Evolutionary conservation across 2,329 filamentous ascomycete genomes (phyloP), one percentile per base, ranked within the genome.

Genomic region (Claviceps quebecensis): DNA sequence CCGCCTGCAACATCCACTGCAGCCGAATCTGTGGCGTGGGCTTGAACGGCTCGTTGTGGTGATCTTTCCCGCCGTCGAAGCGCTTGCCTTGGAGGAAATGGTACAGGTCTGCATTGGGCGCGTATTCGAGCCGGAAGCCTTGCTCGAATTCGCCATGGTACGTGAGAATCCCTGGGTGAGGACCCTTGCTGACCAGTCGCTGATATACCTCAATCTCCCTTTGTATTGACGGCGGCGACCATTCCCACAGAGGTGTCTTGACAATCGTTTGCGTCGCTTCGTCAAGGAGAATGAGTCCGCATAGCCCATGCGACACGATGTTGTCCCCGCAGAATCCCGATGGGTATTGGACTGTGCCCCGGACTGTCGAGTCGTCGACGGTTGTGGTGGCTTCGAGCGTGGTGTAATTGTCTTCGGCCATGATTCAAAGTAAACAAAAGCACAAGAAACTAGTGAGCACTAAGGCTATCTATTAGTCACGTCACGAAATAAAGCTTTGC

Each of bases 81-180:
- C 46, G 44, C 44, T 38, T n/a, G 19, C 19, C 9, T 34, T 49
- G 47, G 37, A 53, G 41, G 13, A 50, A 50, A 22, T 38, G 47
- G 38, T 50, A 48, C 36, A 53, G 19, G 17, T 50, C 48, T 43
- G 16, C n/a, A 4, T 53, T 53, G 16, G 52, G 19, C 14, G 52
- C 48, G 40, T 40, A 53, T 48, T 48, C 48, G 11, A 53, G 52
- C 36, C 52, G 48, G 14, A 53, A 22, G 46, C 52, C 52, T 14
- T 23, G 16, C n/a, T 45, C 34, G 26, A 47, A 19, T 11, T 29
- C 29, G 29, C 48, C 52, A 17, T 53, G 52, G 44, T 53, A 53
- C 16, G 34, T 19, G 22, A 53, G 37, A 23, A 45, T 41, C 3
- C 40, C 39, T 9, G 43, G 40, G 9, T 50, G 52, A 38, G n/a